phyloP scores from a whole-genome alignment of 768 basidiomycete species.

The Mrakia frigida region DNA sequence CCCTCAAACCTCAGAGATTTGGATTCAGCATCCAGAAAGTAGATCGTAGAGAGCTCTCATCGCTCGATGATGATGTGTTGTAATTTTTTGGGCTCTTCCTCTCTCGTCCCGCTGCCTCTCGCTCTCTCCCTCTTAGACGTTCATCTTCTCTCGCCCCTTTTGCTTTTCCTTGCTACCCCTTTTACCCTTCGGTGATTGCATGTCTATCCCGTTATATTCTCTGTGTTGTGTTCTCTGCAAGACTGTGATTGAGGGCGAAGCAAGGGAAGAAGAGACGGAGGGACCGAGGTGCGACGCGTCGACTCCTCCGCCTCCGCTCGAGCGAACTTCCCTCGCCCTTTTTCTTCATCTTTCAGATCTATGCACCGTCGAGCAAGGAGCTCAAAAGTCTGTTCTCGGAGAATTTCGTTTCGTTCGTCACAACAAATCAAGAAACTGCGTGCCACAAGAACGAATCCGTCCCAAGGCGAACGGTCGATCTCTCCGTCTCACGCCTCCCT shows the following conservation, averaged over 20 bases:
- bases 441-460: too few relatives aligned
- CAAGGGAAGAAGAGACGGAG: not conserved
- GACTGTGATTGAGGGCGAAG: too few relatives aligned
- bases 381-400: not conserved
- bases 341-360: too few relatives aligned
- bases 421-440: not conserved
- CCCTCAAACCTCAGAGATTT: too few relatives aligned
- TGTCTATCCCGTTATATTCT: not conserved
- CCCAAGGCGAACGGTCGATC: not conserved
- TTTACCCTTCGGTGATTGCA: not conserved
- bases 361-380: too few relatives aligned
- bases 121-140: slow-evolving; percentile 7
- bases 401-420: not conserved
- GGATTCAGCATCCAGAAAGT: too few relatives aligned
- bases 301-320: not conserved
- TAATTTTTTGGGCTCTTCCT: not conserved
- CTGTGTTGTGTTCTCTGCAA: too few relatives aligned
- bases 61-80: not conserved
- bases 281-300: not conserved
- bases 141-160: not conserved
- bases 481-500: not conserved
- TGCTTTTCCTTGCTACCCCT: not conserved
- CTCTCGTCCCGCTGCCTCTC: not conserved
- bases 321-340: not conserved
- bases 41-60: not conserved